These are phyloP conservation scores for Sapria himalayana DNA, from an alignment of 345 rosid genomes.

Conservation along the genomic window DNA sequence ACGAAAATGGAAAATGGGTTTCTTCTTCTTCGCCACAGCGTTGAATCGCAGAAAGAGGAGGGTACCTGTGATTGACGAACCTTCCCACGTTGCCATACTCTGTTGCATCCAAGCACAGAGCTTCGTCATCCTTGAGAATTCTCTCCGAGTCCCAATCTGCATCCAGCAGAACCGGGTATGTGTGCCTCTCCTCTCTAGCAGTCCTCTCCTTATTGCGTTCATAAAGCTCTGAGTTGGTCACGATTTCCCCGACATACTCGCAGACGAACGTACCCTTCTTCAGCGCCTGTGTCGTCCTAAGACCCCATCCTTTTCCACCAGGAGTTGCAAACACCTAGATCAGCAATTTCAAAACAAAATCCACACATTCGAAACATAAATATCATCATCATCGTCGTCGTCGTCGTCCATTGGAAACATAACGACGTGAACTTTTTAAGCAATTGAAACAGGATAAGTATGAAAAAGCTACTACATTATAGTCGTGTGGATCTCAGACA, in stretches of 20 bases:
- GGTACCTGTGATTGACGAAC: constrained; percentile 87
- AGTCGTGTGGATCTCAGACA: no score
- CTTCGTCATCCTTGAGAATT: constrained; percentile 31
- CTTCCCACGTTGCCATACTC: constrained; percentile 66
- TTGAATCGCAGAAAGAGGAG: no score
- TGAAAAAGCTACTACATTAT: no score
- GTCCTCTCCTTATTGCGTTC: constrained; percentile 20
- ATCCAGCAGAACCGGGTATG: constrained; percentile 49
- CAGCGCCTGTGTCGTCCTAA: constrained; percentile 40
- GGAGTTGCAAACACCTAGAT: constrained; percentile 44
- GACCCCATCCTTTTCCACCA: constrained; percentile 79
- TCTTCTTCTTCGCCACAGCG: no score
- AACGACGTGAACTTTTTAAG: no score
- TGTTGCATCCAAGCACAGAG: constrained; percentile 69
- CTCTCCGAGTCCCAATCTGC: constrained; percentile 63
- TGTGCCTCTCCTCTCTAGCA: constrained; percentile 16
- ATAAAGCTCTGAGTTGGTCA: constrained; percentile 46
- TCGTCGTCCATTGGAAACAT: no score
- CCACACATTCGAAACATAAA: no score
- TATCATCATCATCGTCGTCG: no score
- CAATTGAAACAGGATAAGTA: no score
- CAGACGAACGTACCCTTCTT: constrained; percentile 71
- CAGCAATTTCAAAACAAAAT: no score
- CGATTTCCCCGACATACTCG: constrained; percentile 70
- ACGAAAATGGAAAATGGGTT: no score